phyloP scores from a whole-genome alignment of 495 filamentous ascomycete species.

The Arthonia radiata region DNA sequence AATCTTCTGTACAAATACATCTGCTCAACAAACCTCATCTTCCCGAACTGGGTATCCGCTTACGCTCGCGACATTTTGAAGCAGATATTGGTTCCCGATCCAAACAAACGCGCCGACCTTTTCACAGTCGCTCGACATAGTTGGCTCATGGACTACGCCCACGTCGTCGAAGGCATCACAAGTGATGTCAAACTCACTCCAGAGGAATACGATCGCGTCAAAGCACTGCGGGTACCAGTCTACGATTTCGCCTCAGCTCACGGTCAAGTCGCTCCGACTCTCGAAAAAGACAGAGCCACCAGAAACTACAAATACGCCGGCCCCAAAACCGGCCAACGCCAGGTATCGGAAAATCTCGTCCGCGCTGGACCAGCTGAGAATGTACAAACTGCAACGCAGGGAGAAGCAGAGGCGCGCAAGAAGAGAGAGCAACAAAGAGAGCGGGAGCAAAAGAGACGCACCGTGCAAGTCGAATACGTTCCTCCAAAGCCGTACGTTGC shows the following conservation, averaged over 20 bases:
- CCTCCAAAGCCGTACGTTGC: constrained; percentile 46
- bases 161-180: constrained; percentile 45
- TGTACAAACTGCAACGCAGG: constrained; percentile 48
- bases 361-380: constrained; percentile 29
- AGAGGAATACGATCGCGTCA: background rate
- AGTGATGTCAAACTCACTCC: constrained; percentile 65
- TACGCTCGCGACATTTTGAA: constrained; percentile 83
- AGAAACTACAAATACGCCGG: constrained; percentile 67
- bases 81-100: constrained; percentile 88
- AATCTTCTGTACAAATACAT: constrained; percentile 99
- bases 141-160: constrained; percentile 85
- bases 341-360: constrained; percentile 29
- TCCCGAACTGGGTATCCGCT: constrained; percentile 61
- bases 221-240: background rate
- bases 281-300: constrained; percentile 38
- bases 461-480: constrained; percentile 96
- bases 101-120: constrained; percentile 77
- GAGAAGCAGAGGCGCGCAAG: constrained; percentile 46
- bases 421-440: constrained; percentile 35
- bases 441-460: constrained; percentile 73
- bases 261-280: constrained; percentile 17
- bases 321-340: constrained; percentile 66
- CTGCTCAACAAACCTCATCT: constrained; percentile 79
- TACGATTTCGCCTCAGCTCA: constrained; percentile 10
- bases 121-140: constrained; percentile 97